Evolutionary conservation across 2,329 filamentous ascomycete genomes (phyloP), one percentile per base, ranked within the genome.

Genomic region (Cyphellophora attinorum): DNA sequence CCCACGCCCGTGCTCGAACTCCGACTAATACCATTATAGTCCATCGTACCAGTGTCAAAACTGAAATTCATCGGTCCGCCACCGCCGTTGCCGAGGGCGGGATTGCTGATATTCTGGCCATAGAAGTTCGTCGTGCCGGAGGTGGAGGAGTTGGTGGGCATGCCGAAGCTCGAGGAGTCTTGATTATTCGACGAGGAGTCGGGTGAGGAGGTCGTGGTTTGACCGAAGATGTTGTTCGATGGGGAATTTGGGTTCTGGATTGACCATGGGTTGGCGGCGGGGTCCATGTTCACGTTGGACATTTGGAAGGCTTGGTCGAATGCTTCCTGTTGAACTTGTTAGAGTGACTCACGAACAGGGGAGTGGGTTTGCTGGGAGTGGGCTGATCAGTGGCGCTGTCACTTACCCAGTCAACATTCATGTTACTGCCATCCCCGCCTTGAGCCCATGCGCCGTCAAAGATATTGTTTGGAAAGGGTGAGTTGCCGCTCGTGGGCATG

Each of bases 241-340:
- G n/a, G n/a, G n/a, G n/a, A n/a, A n/a, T n/a, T n/a, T n/a, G n/a
- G n/a, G n/a, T n/a, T n/a, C n/a, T n/a, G n/a, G n/a, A n/a, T n/a
- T n/a, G n/a, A n/a, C n/a, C n/a, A n/a, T n/a, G n/a, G n/a, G n/a
- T n/a, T n/a, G 27, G 52, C 60, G 11, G 56, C 46, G 6, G 56
- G 50, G 31, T 67, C 64, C 19, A 65, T 43, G 5, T 53, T 64
- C 5, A 72, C 65, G 34, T 72, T 74, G 10, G 39, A 32, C 5
- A 45, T 41, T 52, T 81, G 76, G 31, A 81, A 73, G 47, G 80
- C 81, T 5, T 68, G 73, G 51, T 82, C 78, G 76, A 76, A 81
- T 17, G 76, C 74, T 42, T 79, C 72, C 75, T 79, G 44, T 45
- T 18, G 30, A 32, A 35, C 27, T 27, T 28, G 52, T 60, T 36